phyloP scores from a whole-genome alignment of 2,329 filamentous ascomycete species.

The Phialemonium atrogriseum region DNA sequence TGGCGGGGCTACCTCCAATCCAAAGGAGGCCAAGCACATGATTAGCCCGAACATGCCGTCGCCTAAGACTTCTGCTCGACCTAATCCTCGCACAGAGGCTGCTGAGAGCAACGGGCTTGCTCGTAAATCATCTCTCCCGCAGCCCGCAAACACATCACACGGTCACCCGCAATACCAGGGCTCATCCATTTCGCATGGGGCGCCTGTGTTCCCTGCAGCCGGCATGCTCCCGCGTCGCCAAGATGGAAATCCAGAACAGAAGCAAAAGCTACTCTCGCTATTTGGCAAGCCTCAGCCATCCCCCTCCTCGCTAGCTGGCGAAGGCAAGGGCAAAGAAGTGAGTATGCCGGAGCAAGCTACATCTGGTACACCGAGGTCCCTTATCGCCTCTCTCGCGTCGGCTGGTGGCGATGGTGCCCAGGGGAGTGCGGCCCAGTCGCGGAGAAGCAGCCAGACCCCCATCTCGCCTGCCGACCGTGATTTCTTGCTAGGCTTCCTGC shows the following conservation, averaged over 20 bases:
- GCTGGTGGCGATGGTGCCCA: slow-evolving; percentile 22
- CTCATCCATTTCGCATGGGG: slow-evolving; percentile 8
- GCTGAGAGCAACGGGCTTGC: not conserved
- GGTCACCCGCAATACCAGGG: not conserved
- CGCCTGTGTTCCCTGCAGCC: slow-evolving; percentile 19
- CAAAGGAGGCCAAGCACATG: slow-evolving; percentile 10
- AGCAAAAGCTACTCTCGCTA: slow-evolving; percentile 47
- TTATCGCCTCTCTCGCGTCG: slow-evolving; percentile 36
- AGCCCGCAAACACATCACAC: not conserved
- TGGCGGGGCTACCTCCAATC: slow-evolving; percentile 10
- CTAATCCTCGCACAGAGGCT: not conserved
- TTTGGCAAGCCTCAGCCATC: slow-evolving; percentile 42
- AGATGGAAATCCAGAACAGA: slow-evolving; percentile 32
- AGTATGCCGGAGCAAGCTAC: slow-evolving; percentile 13
- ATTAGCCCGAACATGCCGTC: not conserved
- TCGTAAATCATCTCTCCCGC: not conserved
- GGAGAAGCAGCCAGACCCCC: slow-evolving; percentile 41
- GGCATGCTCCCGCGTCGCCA: slow-evolving; percentile 21
- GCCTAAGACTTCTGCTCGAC: not conserved
- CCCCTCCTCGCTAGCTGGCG: slow-evolving; percentile 7
- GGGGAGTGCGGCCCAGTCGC: slow-evolving; percentile 20
- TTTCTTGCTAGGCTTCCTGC: slow-evolving; percentile 69
- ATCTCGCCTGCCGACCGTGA: slow-evolving; percentile 64
- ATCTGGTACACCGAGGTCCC: slow-evolving; percentile 21
- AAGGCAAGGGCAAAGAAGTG: slow-evolving; percentile 20